phyloP scores from a whole-genome alignment of 169 alveolate genomes.

The Eimeria falciformis region DNA sequence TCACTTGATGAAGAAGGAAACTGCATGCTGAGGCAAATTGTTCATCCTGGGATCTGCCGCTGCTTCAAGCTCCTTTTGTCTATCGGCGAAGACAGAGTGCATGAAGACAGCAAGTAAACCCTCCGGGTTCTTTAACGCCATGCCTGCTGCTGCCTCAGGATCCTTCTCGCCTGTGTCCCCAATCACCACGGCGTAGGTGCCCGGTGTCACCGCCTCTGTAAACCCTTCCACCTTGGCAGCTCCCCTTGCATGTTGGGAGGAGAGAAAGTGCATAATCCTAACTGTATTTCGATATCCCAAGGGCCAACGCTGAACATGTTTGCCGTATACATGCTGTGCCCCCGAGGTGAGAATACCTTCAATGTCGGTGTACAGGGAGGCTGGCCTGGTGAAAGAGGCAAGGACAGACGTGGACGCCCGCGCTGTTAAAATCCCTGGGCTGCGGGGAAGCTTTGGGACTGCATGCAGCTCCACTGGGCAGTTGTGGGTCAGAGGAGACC shows the following conservation, averaged over 20 bases:
- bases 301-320: constrained; percentile 45
- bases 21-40: constrained; percentile 1
- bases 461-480: constrained; percentile 44
- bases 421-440: constrained; percentile 61
- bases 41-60: not conserved
- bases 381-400: constrained; percentile 47
- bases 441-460: constrained; percentile 39
- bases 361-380: constrained; percentile 54
- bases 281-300: constrained; percentile 49
- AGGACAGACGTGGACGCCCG: constrained; percentile 61
- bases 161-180: constrained; percentile 75
- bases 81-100: constrained; percentile 59
- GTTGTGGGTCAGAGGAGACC: not conserved
- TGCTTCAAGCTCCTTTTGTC: not conserved
- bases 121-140: constrained; percentile 48
- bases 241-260: constrained; percentile 72
- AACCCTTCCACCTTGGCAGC: constrained; percentile 66
- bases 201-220: constrained; percentile 40
- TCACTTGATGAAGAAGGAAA: constrained; percentile 18
- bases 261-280: constrained; percentile 26
- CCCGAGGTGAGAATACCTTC: constrained; percentile 44
- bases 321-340: constrained; percentile 64
- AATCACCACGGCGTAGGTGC: constrained; percentile 45
- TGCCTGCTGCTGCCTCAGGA: constrained; percentile 71
- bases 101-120: constrained; percentile 29